phyloP scores from a whole-genome alignment of 805 yeast species.

The Ascoidea tarda region DNA sequence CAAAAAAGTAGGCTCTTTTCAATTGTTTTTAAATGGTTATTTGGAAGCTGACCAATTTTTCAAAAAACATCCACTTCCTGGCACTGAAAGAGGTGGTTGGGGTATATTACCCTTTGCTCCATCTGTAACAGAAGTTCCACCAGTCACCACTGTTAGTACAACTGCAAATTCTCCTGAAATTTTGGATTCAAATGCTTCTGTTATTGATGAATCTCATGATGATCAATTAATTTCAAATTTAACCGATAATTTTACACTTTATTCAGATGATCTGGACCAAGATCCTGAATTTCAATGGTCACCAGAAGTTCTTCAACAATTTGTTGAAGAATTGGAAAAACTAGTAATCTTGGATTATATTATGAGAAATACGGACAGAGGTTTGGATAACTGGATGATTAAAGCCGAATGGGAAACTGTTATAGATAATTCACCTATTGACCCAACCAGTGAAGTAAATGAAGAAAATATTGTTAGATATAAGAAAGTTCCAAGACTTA shows the following conservation, averaged over 20 bases:
- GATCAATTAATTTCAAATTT: no score
- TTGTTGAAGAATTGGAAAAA: slow-evolving; percentile 51
- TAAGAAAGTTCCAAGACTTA: slow-evolving; percentile 24
- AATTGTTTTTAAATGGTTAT: slow-evolving; percentile 44
- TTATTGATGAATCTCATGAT: background rate
- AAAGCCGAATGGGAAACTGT: slow-evolving; percentile 28
- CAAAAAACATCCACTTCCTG: slow-evolving; percentile 40
- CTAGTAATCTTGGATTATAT: slow-evolving; percentile 58
- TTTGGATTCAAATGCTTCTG: background rate
- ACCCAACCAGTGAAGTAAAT: background rate
- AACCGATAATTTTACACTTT: background rate
- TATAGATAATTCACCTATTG: slow-evolving; percentile 6
- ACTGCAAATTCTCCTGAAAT: background rate
- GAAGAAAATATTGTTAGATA: slow-evolving; percentile 5
- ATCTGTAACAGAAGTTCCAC: slow-evolving; percentile 6
- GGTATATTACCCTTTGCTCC: background rate
- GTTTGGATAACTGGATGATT: slow-evolving; percentile 71
- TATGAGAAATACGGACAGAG: slow-evolving; percentile 64
- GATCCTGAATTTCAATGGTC: slow-evolving; percentile 37
- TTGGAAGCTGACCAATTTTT: slow-evolving; percentile 49
- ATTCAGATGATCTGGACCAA: slow-evolving; percentile 4
- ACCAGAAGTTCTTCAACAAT: slow-evolving; percentile 28
- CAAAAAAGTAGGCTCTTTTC: slow-evolving; percentile 52
- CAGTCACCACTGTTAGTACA: slow-evolving; percentile 3
- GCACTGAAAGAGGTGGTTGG: slow-evolving; percentile 14